Conservation (phyloP, 371 early-diverging fungal genomes). For the Haplosporangium sp. region DNA sequence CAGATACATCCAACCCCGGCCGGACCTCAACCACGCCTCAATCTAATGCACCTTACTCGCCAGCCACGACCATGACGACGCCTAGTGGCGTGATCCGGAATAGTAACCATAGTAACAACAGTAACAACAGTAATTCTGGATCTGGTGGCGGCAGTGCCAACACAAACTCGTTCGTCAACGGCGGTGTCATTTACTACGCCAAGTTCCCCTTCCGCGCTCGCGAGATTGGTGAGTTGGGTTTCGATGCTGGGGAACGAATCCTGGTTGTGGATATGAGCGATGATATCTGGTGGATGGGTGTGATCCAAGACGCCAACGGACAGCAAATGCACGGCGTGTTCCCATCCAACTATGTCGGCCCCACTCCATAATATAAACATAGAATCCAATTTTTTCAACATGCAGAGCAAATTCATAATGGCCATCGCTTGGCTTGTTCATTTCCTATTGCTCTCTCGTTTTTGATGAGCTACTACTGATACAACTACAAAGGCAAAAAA, state of each 20-base stretch:
- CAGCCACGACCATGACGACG: slow-evolving; percentile 56
- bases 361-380: slow-evolving; percentile 29
- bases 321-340: slow-evolving; percentile 78
- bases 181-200: slow-evolving; percentile 68
- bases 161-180: not conserved
- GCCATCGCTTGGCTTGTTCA: too few relatives aligned
- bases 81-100: slow-evolving; percentile 54
- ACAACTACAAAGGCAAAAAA: too few relatives aligned
- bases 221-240: slow-evolving; percentile 83
- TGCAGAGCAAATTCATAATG: too few relatives aligned
- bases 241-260: slow-evolving; percentile 77
- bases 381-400: too few relatives aligned
- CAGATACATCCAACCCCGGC: slow-evolving; percentile 3
- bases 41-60: slow-evolving; percentile 56
- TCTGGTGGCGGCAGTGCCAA: not conserved
- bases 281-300: slow-evolving; percentile 90
- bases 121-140: not conserved
- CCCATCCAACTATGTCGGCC: slow-evolving; percentile 80
- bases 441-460: too few relatives aligned
- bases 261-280: slow-evolving; percentile 83
- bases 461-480: too few relatives aligned
- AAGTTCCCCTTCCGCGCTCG: slow-evolving; percentile 81
- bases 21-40: slow-evolving; percentile 4
- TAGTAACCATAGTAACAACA: not conserved
- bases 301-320: slow-evolving; percentile 65